Evolutionary conservation across 192 early-diverging fungal species (phyloP).

Genomic region (Coemansia sp.): DNA sequence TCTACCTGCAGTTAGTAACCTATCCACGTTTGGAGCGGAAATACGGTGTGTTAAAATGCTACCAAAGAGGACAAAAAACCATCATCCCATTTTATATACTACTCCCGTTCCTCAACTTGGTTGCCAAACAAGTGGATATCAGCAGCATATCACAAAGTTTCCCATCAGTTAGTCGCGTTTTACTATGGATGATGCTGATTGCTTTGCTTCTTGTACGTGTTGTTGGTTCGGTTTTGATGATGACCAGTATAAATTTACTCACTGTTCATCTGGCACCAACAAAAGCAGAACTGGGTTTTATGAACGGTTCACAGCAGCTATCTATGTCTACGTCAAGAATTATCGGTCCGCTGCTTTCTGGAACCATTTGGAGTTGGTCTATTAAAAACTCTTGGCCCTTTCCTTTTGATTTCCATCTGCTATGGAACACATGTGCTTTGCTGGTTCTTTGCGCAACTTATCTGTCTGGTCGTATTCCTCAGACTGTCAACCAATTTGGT

Average conservation of each 20-base stretch:
- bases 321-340: slow-evolving; percentile 17
- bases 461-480: too few species aligned
- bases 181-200: slow-evolving; percentile 32
- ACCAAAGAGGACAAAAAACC: slow-evolving; percentile 27
- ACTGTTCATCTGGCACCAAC: slow-evolving; percentile 40
- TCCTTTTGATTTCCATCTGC: slow-evolving; percentile 41
- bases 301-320: slow-evolving; percentile 46
- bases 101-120: slow-evolving; percentile 15
- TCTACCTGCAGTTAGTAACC: slow-evolving; percentile 56
- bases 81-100: slow-evolving; percentile 1
- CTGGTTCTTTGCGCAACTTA: slow-evolving; percentile 1
- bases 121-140: slow-evolving; percentile 7
- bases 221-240: slow-evolving; percentile 23
- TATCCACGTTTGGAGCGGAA: slow-evolving; percentile 49
- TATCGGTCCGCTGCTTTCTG: slow-evolving; percentile 31
- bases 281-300: slow-evolving; percentile 28
- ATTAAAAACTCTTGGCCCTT: slow-evolving; percentile 32
- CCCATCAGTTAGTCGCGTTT: too few species aligned
- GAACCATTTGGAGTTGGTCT: slow-evolving; percentile 36
- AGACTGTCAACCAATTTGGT: too few species aligned
- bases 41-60: slow-evolving; percentile 49
- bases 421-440: slow-evolving; percentile 28
- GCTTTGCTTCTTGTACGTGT: slow-evolving; percentile 19
- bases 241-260: slow-evolving; percentile 42
- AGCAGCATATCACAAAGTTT: too few species aligned